Evolutionary conservation across 176 grass and related monocot genomes (phyloP), one percentile per base, ranked within the genome.

Genomic region (Luzula sylvatica): DNA sequence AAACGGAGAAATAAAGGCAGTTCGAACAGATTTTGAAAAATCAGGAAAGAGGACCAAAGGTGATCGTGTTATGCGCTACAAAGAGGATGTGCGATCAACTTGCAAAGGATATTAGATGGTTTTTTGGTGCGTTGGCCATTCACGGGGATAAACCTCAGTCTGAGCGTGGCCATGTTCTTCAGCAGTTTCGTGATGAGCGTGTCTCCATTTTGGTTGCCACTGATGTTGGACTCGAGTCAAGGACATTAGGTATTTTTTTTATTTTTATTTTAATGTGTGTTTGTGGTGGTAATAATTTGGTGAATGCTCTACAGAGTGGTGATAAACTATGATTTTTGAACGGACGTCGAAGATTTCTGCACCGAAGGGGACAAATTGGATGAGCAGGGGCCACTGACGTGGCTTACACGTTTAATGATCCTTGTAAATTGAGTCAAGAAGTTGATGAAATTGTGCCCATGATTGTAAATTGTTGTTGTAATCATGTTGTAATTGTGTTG

Each of bases 31-130:
- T 92, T 70, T 81, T 92, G 67, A 86, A 73, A 81, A 52, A 55
- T 23, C 59, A 92, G 65, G 86, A 92, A 80, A 77, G 81, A 52
- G 86, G 86, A 18, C 81, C 80, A 32, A 92, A 74, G 74, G 40
- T 92, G 55, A 92, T 92, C 58, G 71, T 92, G 58, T 92, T 92
- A 65, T 92, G 86, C 58, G 66, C 86, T 56, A 92, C 86, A 23
- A 92, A 92, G 65, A 92, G 79, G 53, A 56, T 86, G 58, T 92
- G 86, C 1, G 86, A 92, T 28, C 86, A 81, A 55, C 72, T 92
- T 65, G 72, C 80, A 42, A 79, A 65, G n/a, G 26, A 61, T 22
- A 74, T 92, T 50, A 75, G 75, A 47, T 73, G 86, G 21, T 67
- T 45, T 63, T 92, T 92, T 71, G 77, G 73, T 66, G 80, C 80